Percentiles rank a stretch among this genome's conserved stretches.
These are phyloP conservation scores for Lithocarpus polystachyus DNA, from an alignment of 306 rosid genomes.

Conservation along the genomic window DNA sequence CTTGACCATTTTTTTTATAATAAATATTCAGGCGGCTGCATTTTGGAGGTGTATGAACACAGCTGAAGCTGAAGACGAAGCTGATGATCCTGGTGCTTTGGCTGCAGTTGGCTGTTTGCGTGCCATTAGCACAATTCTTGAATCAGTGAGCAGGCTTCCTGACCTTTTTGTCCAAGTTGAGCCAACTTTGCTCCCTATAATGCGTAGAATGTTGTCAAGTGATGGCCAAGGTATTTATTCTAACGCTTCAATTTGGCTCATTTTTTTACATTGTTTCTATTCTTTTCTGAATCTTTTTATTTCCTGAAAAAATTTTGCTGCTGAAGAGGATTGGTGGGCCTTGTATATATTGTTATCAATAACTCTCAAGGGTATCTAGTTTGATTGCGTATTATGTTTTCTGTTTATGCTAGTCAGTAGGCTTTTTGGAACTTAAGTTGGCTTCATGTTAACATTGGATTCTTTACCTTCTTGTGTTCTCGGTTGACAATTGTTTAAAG, in stretches of 20 bases:
- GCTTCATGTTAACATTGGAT: too few species aligned
- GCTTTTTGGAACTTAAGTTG: too few species aligned
- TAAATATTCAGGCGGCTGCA: conserved; percentile 65
- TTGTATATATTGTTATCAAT: too few species aligned
- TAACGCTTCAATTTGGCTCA: neutral
- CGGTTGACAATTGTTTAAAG: too few species aligned
- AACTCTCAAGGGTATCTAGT: too few species aligned
- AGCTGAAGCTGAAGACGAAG: conserved; percentile 88
- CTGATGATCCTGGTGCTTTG: conserved; percentile 88
- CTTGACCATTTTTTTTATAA: neutral
- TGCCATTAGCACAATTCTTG: conserved; percentile 95
- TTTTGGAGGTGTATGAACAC: conserved; percentile 98
- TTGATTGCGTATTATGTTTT: too few species aligned
- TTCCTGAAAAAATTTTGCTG: too few species aligned
- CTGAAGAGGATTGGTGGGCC: too few species aligned
- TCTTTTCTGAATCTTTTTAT: neutral
- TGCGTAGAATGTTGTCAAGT: conserved; percentile 85
- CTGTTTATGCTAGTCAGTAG: too few species aligned
- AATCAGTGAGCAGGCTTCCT: conserved; percentile 97
- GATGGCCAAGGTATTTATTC: conserved; percentile 84
- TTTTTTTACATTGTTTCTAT: neutral
- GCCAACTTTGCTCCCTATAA: conserved; percentile 91
- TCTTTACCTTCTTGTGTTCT: too few species aligned
- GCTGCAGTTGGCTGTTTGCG: conserved; percentile 99
- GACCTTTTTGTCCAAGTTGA: conserved; percentile 77